These are phyloP conservation scores for Kickxella alabastrina DNA, from an alignment of 192 early-diverging fungal genomes.

Conservation along the genomic window DNA sequence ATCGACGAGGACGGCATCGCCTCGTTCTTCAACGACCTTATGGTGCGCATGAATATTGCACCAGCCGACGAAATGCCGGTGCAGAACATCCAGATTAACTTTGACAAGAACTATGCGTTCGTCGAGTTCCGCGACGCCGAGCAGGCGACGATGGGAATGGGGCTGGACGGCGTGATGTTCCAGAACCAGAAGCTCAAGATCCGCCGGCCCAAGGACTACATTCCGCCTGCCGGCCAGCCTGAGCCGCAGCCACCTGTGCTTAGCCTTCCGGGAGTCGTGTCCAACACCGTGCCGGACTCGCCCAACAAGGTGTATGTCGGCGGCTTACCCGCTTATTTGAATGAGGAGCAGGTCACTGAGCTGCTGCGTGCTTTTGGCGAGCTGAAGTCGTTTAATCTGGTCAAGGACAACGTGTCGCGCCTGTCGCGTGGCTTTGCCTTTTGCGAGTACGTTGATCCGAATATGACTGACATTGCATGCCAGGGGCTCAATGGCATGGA, in stretches of 20 bases:
- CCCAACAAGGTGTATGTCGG: conserved; percentile 94
- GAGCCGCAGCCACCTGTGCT: conserved; percentile 60
- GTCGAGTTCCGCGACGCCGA: conserved; percentile 89
- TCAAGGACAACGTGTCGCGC: conserved; percentile 74
- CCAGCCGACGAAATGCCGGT: conserved; percentile 68
- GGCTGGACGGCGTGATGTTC: conserved; percentile 89
- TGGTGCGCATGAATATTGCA: conserved; percentile 73
- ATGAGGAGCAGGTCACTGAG: conserved; percentile 92
- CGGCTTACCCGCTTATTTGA: conserved; percentile 82
- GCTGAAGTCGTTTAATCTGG: conserved; percentile 86
- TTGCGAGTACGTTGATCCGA: conserved; percentile 89
- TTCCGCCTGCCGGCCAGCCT: conserved; percentile 54
- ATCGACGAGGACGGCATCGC: conserved; percentile 68
- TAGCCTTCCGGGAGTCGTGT: conserved; percentile 73
- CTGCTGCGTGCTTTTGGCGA: conserved; percentile 92
- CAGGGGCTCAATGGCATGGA: conserved; percentile 95
- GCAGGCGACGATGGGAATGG: conserved; percentile 86
- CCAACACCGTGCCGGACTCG: conserved; percentile 85
- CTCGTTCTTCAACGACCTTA: conserved; percentile 83
- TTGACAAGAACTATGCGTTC: conserved; percentile 96
- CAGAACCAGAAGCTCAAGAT: conserved; percentile 80
- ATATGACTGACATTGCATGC: conserved; percentile 88
- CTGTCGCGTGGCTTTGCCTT: conserved; percentile 92
- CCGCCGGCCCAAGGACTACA: conserved; percentile 92
- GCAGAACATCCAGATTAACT: conserved; percentile 79